These are phyloP conservation scores for Coniochaeta pulveracea DNA, from an alignment of 2,329 filamentous ascomycete genomes.

Conservation along the genomic window DNA sequence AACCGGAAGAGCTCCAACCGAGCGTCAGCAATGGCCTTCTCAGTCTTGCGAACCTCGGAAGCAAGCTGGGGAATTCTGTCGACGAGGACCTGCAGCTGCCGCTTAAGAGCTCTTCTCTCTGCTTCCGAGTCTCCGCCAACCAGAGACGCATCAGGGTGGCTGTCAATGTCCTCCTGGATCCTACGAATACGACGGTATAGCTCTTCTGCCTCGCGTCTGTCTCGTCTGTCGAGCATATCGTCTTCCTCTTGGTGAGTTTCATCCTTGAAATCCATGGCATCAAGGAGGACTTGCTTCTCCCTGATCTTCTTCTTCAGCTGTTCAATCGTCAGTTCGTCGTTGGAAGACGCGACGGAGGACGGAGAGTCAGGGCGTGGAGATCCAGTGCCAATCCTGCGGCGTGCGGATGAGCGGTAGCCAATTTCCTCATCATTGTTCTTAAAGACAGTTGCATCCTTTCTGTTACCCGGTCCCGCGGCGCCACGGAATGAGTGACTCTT, in stretches of 20 bases:
- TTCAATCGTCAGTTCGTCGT: conserved; percentile 72
- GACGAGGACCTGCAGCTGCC: conserved; percentile 78
- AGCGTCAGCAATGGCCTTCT: conserved; percentile 86
- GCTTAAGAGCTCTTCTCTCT: conserved; percentile 73
- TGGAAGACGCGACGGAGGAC: conserved; percentile 51
- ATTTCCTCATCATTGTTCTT: conserved; percentile 92
- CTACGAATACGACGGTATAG: conserved; percentile 85
- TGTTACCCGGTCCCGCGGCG: conserved; percentile 43
- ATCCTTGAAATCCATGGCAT: conserved; percentile 93
- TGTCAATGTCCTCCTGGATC: conserved; percentile 89
- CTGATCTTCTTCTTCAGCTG: conserved; percentile 86
- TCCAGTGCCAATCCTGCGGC: conserved; percentile 63
- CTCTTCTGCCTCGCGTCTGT: conserved; percentile 86
- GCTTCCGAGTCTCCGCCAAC: conserved; percentile 72
- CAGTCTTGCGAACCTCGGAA: conserved; percentile 80
- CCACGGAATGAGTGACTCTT: conserved; percentile 88
- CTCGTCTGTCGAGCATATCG: conserved; percentile 78
- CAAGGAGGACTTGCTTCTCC: conserved; percentile 87
- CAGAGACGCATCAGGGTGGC: conserved; percentile 67
- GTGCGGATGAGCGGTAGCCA: conserved; percentile 87
- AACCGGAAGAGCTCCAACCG: conserved; percentile 87
- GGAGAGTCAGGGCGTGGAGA: conserved; percentile 76
- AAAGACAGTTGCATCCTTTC: conserved; percentile 93
- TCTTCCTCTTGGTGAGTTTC: conserved; percentile 86
- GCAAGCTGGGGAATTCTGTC: conserved; percentile 88